phyloP scores from a whole-genome alignment of 768 basidiomycete genomes.

The Lactarius evosmus region DNA sequence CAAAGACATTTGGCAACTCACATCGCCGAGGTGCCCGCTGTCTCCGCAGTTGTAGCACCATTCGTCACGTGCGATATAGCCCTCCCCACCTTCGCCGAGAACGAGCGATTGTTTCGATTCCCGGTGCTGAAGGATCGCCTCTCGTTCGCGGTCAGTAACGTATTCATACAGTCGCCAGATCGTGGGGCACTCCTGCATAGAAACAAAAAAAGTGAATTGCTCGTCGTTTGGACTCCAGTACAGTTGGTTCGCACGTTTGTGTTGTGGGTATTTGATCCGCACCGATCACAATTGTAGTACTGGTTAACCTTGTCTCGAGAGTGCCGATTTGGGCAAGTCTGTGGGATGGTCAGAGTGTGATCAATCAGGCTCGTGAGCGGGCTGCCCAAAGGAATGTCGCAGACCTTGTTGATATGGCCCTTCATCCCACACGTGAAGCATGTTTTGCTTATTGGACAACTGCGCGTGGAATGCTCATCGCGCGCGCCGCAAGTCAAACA shows the following conservation, averaged over 20 bases:
- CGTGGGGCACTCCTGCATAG: slow-evolving; percentile 73
- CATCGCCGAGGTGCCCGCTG: slow-evolving; percentile 75
- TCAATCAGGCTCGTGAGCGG: neutral
- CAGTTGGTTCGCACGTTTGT: slow-evolving; percentile 49
- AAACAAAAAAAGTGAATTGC: slow-evolving; percentile 3
- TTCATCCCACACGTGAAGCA: slow-evolving; percentile 83
- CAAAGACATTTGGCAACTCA: slow-evolving; percentile 38
- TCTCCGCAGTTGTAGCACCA: slow-evolving; percentile 84
- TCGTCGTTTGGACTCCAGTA: neutral
- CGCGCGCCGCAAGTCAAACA: slow-evolving; percentile 79
- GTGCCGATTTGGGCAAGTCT: slow-evolving; percentile 72
- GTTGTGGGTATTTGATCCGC: slow-evolving; percentile 61
- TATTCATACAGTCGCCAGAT: slow-evolving; percentile 81
- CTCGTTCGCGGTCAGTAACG: slow-evolving; percentile 51
- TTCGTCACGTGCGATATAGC: slow-evolving; percentile 66
- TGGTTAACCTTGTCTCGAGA: slow-evolving; percentile 33
- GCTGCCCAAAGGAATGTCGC: slow-evolving; percentile 25
- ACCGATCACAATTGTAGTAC: slow-evolving; percentile 61
- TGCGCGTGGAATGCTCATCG: slow-evolving; percentile 72
- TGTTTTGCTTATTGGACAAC: slow-evolving; percentile 76
- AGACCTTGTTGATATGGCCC: slow-evolving; percentile 70
- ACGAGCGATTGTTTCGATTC: slow-evolving; percentile 46
- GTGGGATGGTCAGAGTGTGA: slow-evolving; percentile 8
- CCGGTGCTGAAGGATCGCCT: slow-evolving; percentile 43
- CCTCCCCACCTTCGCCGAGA: slow-evolving; percentile 73